These are phyloP conservation scores for Moniliella sp. DNA, from an alignment of 1,284 basidiomycete species.

Conservation along the genomic window DNA sequence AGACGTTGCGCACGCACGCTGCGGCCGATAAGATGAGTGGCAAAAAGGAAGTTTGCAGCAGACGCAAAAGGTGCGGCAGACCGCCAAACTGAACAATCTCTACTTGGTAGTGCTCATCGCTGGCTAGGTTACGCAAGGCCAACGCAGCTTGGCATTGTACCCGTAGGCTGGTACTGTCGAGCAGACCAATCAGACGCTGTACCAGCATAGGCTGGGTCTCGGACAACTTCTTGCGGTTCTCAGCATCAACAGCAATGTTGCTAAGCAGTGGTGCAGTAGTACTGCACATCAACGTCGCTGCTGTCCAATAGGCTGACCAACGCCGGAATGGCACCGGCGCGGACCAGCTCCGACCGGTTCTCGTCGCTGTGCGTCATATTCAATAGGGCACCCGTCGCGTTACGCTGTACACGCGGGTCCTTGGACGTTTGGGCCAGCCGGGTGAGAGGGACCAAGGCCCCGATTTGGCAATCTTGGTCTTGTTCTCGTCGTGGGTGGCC, in stretches of 20 bases:
- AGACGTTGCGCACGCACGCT: constrained; percentile 94
- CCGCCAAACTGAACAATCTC: constrained; percentile 94
- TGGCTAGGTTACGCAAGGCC: too few relatives aligned
- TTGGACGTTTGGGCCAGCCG: constrained; percentile 87
- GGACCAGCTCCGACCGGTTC: constrained; percentile 87
- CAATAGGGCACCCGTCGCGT: constrained; percentile 98
- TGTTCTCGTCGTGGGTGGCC: constrained; percentile 97
- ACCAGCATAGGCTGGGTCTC: constrained; percentile 85
- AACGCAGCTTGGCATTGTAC: too few relatives aligned
- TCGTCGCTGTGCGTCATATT: too few relatives aligned
- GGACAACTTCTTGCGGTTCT: constrained; percentile 80
- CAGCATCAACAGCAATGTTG: constrained; percentile 56
- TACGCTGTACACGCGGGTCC: constrained; percentile 95
- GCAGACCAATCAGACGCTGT: constrained; percentile 72
- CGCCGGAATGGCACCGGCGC: constrained; percentile 91
- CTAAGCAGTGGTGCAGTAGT: constrained; percentile 90
- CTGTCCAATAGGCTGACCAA: constrained; percentile 82
- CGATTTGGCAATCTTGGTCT: constrained; percentile 97
- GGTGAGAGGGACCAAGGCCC: too few relatives aligned
- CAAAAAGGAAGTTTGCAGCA: constrained; percentile 85
- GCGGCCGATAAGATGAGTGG: constrained; percentile 92
- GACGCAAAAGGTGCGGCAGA: constrained; percentile 67
- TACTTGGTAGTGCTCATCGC: constrained; percentile 96
- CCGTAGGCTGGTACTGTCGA: constrained; percentile 89
- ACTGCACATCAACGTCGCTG: too few relatives aligned